Conservation (phyloP, 2,329 filamentous ascomycete genomes). For the Pestalotiopsis sp. region DNA sequence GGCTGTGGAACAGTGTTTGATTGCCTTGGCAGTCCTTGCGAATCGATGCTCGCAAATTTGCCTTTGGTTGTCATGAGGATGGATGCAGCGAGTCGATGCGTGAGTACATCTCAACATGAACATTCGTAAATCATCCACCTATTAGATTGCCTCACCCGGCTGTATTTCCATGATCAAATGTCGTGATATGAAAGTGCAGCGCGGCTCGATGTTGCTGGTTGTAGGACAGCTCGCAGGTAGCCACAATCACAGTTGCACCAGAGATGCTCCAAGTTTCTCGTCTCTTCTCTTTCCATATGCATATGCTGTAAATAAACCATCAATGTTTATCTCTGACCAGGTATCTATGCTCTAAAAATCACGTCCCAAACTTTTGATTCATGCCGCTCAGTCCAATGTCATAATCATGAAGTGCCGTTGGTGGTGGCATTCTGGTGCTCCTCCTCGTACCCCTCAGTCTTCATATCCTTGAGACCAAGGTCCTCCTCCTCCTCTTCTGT, state of each 20-base stretch:
- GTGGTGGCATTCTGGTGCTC: conserved; percentile 32
- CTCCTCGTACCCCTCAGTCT: conserved; percentile 82
- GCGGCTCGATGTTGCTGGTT: background rate
- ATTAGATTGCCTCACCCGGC: background rate
- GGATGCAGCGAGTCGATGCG: background rate
- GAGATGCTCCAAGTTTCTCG: background rate
- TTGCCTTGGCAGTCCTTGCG: background rate
- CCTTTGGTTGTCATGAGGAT: background rate
- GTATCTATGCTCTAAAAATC: conserved; percentile 9
- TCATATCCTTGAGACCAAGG: conserved; percentile 89
- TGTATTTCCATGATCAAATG: too few species aligned
- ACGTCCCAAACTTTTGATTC: background rate
- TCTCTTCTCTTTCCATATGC: background rate
- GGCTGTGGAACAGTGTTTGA: background rate
- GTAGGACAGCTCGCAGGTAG: background rate
- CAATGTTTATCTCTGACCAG: background rate
- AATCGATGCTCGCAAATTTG: background rate
- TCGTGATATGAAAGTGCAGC: background rate
- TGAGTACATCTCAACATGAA: background rate
- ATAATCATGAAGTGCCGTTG: conserved; percentile 9
- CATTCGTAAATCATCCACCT: background rate
- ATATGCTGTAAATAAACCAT: background rate
- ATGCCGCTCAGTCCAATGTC: background rate
- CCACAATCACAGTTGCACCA: background rate
- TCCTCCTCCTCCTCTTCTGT: conserved; percentile 95